phyloP scores from a whole-genome alignment of 768 basidiomycete genomes.

The Termitomyces sp. region DNA sequence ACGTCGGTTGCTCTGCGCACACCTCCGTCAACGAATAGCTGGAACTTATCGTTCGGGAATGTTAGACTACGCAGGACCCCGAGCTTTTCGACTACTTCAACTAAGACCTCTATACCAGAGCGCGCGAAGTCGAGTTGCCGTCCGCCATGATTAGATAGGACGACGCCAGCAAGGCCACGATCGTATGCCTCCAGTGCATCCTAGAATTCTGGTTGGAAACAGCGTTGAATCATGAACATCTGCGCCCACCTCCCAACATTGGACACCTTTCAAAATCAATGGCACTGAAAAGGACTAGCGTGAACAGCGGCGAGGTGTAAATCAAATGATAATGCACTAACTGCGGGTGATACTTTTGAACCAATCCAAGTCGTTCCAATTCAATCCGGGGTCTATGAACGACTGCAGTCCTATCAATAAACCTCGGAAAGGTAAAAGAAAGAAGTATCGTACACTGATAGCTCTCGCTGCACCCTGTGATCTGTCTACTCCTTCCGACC shows the following conservation, averaged over 20 bases:
- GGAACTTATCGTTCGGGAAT: conserved; percentile 79
- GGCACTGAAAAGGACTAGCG: conserved; percentile 56
- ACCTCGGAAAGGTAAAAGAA: background rate
- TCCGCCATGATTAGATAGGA: conserved; percentile 87
- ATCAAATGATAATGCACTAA: background rate
- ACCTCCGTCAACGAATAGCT: conserved; percentile 92
- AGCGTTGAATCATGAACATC: background rate
- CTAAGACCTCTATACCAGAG: conserved; percentile 87
- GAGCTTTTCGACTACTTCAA: conserved; percentile 76
- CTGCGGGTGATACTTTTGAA: conserved; percentile 78
- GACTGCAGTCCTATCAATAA: conserved; percentile 40
- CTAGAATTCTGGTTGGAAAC: conserved; percentile 23
- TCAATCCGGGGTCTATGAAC: conserved; percentile 90
- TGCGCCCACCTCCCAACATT: conserved; percentile 67
- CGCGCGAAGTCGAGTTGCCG: conserved; percentile 78
- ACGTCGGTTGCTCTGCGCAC: conserved; percentile 89
- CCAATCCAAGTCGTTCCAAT: conserved; percentile 84
- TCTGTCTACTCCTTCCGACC: conserved; percentile 61
- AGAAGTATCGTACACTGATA: conserved; percentile 62
- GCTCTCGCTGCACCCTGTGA: conserved; percentile 93
- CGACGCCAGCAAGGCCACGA: conserved; percentile 65
- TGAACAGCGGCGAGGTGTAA: conserved; percentile 32
- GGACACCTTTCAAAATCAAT: conserved; percentile 85
- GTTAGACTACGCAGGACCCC: conserved; percentile 59
- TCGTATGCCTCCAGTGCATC: conserved; percentile 88